Base-by-base conservation (phyloP, 768 basidiomycete genomes). In the Termitomyces bulborhizus region DNA sequence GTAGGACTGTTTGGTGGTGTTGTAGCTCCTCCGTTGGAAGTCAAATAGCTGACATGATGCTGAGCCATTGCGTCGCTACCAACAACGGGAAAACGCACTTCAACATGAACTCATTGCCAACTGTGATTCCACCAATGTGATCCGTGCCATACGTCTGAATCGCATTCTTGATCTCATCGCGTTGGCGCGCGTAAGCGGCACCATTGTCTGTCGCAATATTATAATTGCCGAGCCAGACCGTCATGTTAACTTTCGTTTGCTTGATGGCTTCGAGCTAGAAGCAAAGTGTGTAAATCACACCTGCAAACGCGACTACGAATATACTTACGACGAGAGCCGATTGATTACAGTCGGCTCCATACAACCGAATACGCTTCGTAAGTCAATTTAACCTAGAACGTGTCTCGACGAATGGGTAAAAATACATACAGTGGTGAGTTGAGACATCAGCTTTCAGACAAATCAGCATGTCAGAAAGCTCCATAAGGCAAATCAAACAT, bases 51-150 rank as follows among this genome's bases (percentile, higher is more conserved):
- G 58, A 42, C 34, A 24, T 32, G 29, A 18, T 46, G 60, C 55
- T 53, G 31, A 43, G 44, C 27, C 18, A 13, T 42, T 15, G 18
- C 37, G 15, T 32, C 6, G 36, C 29, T 27, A 11, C 24, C 36
- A 8, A 44, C 1, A 39, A 54, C 53, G 26, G 27, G 61, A n/a
- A 43, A 41, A 71, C 78, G 3, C 46, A 87, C 84, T 93, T 82
- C 47, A 94, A 77, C 65, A 93, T 90, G 66, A 82, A 92, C 70
- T 96, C 93, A 66, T 97, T 96, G 34, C 96, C 94, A 34, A 97
- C 94, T 12, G 88, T 94, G 39, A 98, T 64, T 8, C 96, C 96
- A 0, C 72, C 73, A 51, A 98, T 81, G 62, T 93, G 69, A 56
- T 80, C 80, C 2, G 81, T 79, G 32, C 95, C 95, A 65, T 86